Conservation (phyloP, 2,329 filamentous ascomycete species). For the Lanzia echinophila region DNA sequence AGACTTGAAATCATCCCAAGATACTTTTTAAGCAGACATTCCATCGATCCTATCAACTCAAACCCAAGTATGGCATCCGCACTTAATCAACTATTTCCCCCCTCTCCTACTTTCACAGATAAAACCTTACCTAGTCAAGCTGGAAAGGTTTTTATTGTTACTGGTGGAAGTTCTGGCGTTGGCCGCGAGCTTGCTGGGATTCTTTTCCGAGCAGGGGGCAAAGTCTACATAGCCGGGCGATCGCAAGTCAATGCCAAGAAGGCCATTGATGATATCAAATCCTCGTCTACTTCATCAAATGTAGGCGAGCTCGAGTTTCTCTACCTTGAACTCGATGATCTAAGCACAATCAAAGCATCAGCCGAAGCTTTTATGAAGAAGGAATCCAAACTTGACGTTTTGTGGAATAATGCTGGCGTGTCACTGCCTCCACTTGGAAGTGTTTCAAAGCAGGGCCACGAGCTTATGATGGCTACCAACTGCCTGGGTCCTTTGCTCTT, state of each 20-base stretch:
- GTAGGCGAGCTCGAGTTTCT: constrained; percentile 28
- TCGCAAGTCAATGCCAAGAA: constrained; percentile 31
- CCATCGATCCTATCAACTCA: too few relatives aligned
- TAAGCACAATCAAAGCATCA: constrained; percentile 31
- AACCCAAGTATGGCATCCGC: too few relatives aligned
- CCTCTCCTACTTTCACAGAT: constrained; percentile 31
- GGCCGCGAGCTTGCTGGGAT: constrained; percentile 42
- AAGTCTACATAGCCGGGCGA: constrained; percentile 43
- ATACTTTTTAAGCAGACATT: too few relatives aligned
- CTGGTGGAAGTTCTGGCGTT: constrained; percentile 28
- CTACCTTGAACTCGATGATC: constrained; percentile 31
- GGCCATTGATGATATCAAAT: constrained; percentile 27
- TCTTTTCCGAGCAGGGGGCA: constrained; percentile 43
- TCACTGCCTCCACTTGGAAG: constrained; percentile 22
- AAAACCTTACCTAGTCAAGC: constrained; percentile 33
- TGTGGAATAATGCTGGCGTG: constrained; percentile 34
- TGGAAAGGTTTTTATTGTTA: constrained; percentile 37
- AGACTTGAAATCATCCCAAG: too few relatives aligned
- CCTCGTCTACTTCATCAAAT: constrained; percentile 14
- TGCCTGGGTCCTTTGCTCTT: constrained; percentile 17
- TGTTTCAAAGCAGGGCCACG: constrained; percentile 11
- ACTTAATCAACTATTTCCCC: constrained; percentile 4
- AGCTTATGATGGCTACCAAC: constrained; percentile 14
- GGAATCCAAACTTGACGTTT: constrained; percentile 33
- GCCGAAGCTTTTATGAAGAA: constrained; percentile 29